Percentiles rank a stretch among this genome's conserved stretches.
phyloP scores from a whole-genome alignment of 1,284 basidiomycete genomes.

The Ganoderma sinense region DNA sequence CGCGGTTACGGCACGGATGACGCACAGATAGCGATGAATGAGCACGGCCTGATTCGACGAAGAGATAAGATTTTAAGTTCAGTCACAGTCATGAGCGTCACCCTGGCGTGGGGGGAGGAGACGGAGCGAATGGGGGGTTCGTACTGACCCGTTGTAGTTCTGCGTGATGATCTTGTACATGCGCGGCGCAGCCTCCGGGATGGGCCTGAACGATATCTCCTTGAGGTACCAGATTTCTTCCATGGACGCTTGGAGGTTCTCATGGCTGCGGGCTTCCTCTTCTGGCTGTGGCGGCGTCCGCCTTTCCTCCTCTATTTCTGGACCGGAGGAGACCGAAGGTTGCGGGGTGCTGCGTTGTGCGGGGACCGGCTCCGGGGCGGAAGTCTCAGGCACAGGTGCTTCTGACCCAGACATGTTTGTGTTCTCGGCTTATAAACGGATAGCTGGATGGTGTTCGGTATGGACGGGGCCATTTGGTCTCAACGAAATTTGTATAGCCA shows the following conservation, averaged over 20 bases:
- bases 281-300: background rate
- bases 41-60: slow-evolving; percentile 72
- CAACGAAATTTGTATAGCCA: background rate
- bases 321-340: background rate
- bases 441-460: background rate
- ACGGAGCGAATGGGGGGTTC: background rate
- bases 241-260: slow-evolving; percentile 22
- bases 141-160: slow-evolving; percentile 77
- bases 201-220: slow-evolving; percentile 59
- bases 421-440: background rate
- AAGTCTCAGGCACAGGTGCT: background rate
- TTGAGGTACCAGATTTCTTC: slow-evolving; percentile 85
- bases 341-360: background rate
- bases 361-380: background rate
- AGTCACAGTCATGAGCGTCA: too few relatives aligned
- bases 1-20: slow-evolving; percentile 33
- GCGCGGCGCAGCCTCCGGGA: slow-evolving; percentile 42
- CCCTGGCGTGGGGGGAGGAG: too few relatives aligned
- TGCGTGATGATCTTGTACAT: slow-evolving; percentile 79
- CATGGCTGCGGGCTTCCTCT: slow-evolving; percentile 2
- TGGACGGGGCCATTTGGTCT: background rate
- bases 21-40: slow-evolving; percentile 88
- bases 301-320: background rate
- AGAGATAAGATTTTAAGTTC: too few relatives aligned
- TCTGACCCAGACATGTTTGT: background rate